These are phyloP conservation scores for Huntiella decipiens DNA, from an alignment of 2,329 filamentous ascomycete genomes.

Conservation along the genomic window DNA sequence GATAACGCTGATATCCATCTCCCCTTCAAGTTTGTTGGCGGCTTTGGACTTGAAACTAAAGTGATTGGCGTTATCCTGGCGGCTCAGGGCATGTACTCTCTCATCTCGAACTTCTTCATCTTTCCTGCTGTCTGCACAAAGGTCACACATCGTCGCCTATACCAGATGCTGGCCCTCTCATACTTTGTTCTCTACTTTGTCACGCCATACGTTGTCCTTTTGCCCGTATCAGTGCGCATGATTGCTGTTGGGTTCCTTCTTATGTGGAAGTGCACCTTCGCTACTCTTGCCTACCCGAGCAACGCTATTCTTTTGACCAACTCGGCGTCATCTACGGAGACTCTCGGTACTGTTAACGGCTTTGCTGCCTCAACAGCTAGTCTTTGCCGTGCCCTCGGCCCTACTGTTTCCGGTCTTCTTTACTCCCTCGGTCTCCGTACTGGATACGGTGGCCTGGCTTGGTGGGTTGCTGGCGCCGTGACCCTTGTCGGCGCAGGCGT, in stretches of 20 bases:
- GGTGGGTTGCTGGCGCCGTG: conserved; percentile 76
- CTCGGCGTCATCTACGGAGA: conserved; percentile 62
- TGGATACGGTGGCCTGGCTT: conserved; percentile 74
- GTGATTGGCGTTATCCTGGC: conserved; percentile 77
- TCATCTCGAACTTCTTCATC: conserved; percentile 66
- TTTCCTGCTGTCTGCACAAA: conserved; percentile 60
- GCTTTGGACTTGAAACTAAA: conserved; percentile 67
- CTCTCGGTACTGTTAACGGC: conserved; percentile 83
- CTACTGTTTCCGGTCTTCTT: conserved; percentile 68
- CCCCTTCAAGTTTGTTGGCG: conserved; percentile 77
- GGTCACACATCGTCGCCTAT: conserved; percentile 63
- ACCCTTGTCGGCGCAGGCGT: conserved; percentile 56
- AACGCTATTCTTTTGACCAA: conserved; percentile 81
- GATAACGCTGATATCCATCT: conserved; percentile 34
- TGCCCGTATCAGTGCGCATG: conserved; percentile 54
- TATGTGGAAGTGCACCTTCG: conserved; percentile 82
- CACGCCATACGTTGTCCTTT: conserved; percentile 73
- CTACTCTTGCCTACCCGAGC: conserved; percentile 78
- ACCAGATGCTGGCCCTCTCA: conserved; percentile 58
- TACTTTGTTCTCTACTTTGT: conserved; percentile 80
- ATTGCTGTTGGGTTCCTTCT: conserved; percentile 59
- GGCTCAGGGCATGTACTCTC: conserved; percentile 73
- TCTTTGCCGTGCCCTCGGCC: conserved; percentile 71
- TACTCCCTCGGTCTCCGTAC: conserved; percentile 62
- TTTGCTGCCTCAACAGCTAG: conserved; percentile 82